Conservation (phyloP, 2,329 filamentous ascomycete species). For the Emydomyces testavorans region DNA sequence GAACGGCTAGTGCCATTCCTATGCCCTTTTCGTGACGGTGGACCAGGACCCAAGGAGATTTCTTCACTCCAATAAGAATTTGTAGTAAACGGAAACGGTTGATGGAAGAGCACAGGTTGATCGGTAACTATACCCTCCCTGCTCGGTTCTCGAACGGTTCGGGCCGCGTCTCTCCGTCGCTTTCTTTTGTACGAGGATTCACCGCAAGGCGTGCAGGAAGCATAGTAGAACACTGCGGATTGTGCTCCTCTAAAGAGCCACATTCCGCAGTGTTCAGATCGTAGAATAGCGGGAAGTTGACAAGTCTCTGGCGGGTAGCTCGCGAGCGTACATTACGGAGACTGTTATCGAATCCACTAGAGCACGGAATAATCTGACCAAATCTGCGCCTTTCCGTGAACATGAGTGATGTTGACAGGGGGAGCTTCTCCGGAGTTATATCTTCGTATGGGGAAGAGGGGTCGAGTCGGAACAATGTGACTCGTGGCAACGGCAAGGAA, state of each 20-base stretch:
- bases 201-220: slow-evolving; percentile 49
- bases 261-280: slow-evolving; percentile 21
- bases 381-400: background rate
- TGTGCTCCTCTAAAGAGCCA: slow-evolving; percentile 41
- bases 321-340: slow-evolving; percentile 1
- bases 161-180: slow-evolving; percentile 57
- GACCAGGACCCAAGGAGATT: slow-evolving; percentile 66
- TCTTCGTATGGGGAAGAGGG: slow-evolving; percentile 1
- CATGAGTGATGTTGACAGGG: slow-evolving; percentile 1
- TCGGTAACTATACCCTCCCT: slow-evolving; percentile 48
- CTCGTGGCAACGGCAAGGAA: slow-evolving; percentile 2
- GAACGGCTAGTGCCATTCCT: slow-evolving; percentile 49
- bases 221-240: slow-evolving; percentile 42
- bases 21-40: slow-evolving; percentile 49
- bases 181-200: slow-evolving; percentile 58
- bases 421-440: background rate
- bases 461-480: background rate
- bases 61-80: slow-evolving; percentile 85
- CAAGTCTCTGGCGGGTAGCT: background rate
- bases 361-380: background rate
- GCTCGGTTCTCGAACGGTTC: slow-evolving; percentile 54
- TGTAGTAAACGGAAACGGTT: slow-evolving; percentile 68
- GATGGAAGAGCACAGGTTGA: slow-evolving; percentile 62
- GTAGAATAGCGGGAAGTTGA: slow-evolving; percentile 1
- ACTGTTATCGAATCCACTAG: background rate